Base-by-base conservation (phyloP, 176 grass and related monocot species). In the Aegilops tauschii region DNA sequence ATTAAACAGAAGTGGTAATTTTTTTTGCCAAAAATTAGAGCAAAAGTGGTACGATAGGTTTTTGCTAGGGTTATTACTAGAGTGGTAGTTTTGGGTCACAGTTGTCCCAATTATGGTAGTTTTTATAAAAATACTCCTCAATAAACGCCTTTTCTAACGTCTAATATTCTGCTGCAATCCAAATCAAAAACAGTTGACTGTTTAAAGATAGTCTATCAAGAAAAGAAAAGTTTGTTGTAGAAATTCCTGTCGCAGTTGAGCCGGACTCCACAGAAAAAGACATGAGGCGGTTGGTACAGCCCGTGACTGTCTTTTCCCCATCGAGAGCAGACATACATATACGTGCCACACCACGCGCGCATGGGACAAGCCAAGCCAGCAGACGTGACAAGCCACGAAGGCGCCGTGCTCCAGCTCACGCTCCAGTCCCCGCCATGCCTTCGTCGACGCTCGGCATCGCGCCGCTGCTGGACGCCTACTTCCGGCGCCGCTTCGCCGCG, bases 401-500 rank as follows among this genome's bases (percentile, higher is more conserved):
- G 21, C 56, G 45, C 69, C 35, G 27, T 12, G 18, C 65, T 59
- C 8, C 35, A 35, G 4, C 34, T 30, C 20, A 23, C 11, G 5
- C 21, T 25, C 12, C 77, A 16, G 54, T 17, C 21, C 5, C 11
- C 54, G 20, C 29, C 17, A 87, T 86, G 84, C 85, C 74, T 14
- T 30, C 73, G 25, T 76, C 73, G 69, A 56, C 71, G 65, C 73
- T 93, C 11, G 82, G 88, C 62, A 85, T 93, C 37, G 78, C 78
- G 80, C 7, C 62, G 71, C 83, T 96, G 49, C 47, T 92, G 28
- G 87, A 93, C 76, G 54, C 72, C 16, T 79, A 91, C 56, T 79
- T 95, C 82, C 93, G 87, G 13, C 85, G 63, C 58, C 88, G 82
- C 56, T 93, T 93, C 91, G 42, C 84, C 73, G 35, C 84, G 28